Base-by-base conservation (phyloP, 352 stramenopile species). In the Phytopythium mirpurense region DNA sequence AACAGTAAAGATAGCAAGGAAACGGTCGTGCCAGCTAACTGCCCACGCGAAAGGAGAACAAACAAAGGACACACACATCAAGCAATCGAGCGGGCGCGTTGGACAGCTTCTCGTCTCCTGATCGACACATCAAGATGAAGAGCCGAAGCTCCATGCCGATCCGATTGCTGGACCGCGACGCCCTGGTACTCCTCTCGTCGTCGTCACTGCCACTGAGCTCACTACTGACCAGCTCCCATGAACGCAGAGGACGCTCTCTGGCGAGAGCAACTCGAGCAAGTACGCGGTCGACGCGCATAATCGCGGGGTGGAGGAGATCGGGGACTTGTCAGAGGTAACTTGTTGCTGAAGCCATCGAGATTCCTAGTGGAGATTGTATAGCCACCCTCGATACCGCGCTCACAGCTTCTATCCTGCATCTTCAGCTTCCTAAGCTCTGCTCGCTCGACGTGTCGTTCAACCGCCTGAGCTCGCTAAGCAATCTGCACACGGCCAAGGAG, bases 371-470 rank as follows among this genome's bases (percentile, higher is more conserved):
- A n/a, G n/a, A n/a, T n/a, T n/a, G n/a, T n/a, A n/a, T n/a, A n/a
- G n/a, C n/a, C n/a, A n/a, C n/a, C n/a, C n/a, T n/a, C n/a, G n/a
- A n/a, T n/a, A n/a, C n/a, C n/a, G n/a, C n/a, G n/a, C n/a, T n/a
- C n/a, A n/a, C n/a, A n/a, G n/a, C n/a, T n/a, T n/a, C n/a, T n/a
- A n/a, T 23, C 29, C 9, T 40, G 15, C 51, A 27, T 11, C 15
- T 42, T 16, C 42, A 91, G 78, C 64, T 92, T 2, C 67, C 74
- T 3, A 90, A 86, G 56, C 57, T 93, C 16, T 87, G 72, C 53
- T 82, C 78, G 12, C 58, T 93, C 23, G 83, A 93, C 47, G 65
- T 93, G 34, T 93, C 80, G 7, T 93, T 93, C 65, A 90, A 93
- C 54, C 65, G 63, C 16, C 57, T 93, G 27, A 72, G 60, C 31